phyloP scores from a whole-genome alignment of 2,329 filamentous ascomycete species.

The Alternaria sp. region DNA sequence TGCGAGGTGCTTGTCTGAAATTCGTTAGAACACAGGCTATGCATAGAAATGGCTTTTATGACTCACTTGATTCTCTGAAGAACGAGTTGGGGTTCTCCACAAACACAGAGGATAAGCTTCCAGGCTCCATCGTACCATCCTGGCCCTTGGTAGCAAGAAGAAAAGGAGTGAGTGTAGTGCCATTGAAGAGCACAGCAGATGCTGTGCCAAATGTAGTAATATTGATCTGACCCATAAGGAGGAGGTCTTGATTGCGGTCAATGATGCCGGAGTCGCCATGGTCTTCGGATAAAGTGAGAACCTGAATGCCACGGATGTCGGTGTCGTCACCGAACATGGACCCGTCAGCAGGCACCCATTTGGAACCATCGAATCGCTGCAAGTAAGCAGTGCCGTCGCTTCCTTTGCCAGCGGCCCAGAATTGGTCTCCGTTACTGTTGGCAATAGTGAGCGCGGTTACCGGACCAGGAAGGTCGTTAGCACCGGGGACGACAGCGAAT shows the following conservation, averaged over 20 bases:
- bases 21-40: constrained; percentile 18
- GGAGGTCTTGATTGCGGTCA: constrained; percentile 71
- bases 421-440: constrained; percentile 72
- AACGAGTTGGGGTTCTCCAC: constrained; percentile 78
- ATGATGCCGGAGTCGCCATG: constrained; percentile 73
- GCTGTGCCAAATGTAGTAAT: constrained; percentile 79
- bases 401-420: constrained; percentile 83
- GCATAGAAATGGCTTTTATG: background rate
- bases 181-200: constrained; percentile 88
- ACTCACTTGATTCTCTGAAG: constrained; percentile 71
- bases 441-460: constrained; percentile 79
- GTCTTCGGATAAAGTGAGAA: constrained; percentile 74
- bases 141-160: constrained; percentile 72
- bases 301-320: constrained; percentile 78
- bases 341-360: constrained; percentile 70
- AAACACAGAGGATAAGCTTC: constrained; percentile 83
- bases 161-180: constrained; percentile 79
- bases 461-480: constrained; percentile 76
- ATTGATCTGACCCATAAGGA: constrained; percentile 84
- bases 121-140: constrained; percentile 65
- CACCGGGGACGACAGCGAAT: constrained; percentile 71
- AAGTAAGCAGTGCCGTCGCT: constrained; percentile 76
- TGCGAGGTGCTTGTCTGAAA: constrained; percentile 66
- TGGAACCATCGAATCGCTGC: constrained; percentile 79
- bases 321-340: constrained; percentile 69